Base-by-base conservation (phyloP, 192 early-diverging fungal species). In the Backusella tarrabulga region DNA sequence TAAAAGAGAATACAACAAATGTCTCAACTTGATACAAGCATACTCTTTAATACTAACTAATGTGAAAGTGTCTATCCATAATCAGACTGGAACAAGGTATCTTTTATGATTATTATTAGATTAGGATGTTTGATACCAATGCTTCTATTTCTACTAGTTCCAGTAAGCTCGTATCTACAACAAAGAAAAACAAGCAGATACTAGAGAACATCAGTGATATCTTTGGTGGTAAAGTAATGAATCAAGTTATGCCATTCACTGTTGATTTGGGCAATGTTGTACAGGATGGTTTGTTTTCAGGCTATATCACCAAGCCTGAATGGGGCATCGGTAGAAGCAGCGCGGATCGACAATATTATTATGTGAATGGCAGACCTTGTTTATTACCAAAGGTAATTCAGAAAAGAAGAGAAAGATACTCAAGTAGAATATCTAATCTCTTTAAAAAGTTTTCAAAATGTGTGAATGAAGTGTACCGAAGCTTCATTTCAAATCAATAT, bases 321-420 rank as follows among this genome's bases (percentile, higher is more conserved):
- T 87, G 89, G 4, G 90, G 89, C 1, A 85, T 86, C 52, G 96
- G 96, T 0, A 81, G 97, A 8, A 92, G 89, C 34, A 92, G 82
- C 15, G 42, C 83, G 1, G 98, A 98, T 77, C 88, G 94, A 46
- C 97, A 97, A 86, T 98, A 91, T 74, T 82, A 93, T 36, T 98
- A 86, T 75, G 88, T 99, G 71, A 98, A 98, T 81, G 92, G 92
- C 9, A 90, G 97, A 21, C 97, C 98, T 0, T 95, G 95, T 73
- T 86, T 89, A 63, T 80, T 97, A 44, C 94, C 93, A 67, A 95
- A 93, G 76, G 91, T 93, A 78, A 29, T n/a, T 0, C 4, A n/a
- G 6, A 50, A 50, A 26, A 26, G 21, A 50, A 50, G 34, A 34
- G 9, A 44, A 4, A n/a, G 4, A n/a, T n/a, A 1, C 32, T 32